These are phyloP conservation scores for Fusarium poae DNA, from an alignment of 2,329 filamentous ascomycete species.

Conservation along the genomic window DNA sequence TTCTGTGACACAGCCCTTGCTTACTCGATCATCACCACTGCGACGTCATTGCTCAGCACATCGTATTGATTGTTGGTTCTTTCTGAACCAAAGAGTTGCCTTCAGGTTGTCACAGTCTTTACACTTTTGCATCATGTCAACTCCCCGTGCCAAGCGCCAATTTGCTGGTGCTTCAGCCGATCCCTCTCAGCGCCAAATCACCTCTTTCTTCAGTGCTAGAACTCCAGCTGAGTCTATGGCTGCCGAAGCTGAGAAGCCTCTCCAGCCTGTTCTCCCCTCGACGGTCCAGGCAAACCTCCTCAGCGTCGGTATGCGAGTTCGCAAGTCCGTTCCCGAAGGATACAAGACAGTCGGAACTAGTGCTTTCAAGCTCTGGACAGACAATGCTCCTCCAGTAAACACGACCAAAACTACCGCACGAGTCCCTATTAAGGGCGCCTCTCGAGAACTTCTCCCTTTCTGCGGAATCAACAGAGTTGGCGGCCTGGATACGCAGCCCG, in stretches of 20 bases:
- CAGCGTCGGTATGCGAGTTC: slow-evolving; percentile 91
- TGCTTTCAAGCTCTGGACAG: slow-evolving; percentile 66
- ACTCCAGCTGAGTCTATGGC: slow-evolving; percentile 48
- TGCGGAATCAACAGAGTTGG: slow-evolving; percentile 84
- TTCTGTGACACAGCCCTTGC: slow-evolving; percentile 14
- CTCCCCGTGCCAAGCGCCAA: slow-evolving; percentile 69
- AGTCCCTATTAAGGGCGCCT: slow-evolving; percentile 48
- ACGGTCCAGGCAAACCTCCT: slow-evolving; percentile 85
- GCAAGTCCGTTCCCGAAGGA: slow-evolving; percentile 92
- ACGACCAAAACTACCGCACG: slow-evolving; percentile 16
- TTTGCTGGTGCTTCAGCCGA: slow-evolving; percentile 72
- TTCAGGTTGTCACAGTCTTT: neutral
- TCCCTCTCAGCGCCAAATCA: slow-evolving; percentile 72
- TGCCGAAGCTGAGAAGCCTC: slow-evolving; percentile 45
- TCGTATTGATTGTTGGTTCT: slow-evolving; percentile 6
- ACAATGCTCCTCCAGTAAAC: slow-evolving; percentile 47
- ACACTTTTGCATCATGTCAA: slow-evolving; percentile 59
- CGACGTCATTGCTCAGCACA: slow-evolving; percentile 17
- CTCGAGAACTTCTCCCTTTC: slow-evolving; percentile 80
- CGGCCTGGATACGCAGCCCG: slow-evolving; percentile 72
- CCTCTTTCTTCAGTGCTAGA: slow-evolving; percentile 68
- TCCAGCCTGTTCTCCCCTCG: slow-evolving; percentile 68
- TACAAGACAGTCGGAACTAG: slow-evolving; percentile 79
- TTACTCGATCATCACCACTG: slow-evolving; percentile 5
- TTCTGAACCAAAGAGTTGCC: neutral